Base-by-base conservation (phyloP, 2,329 filamentous ascomycete species). In the Corniculantispora saksenae region DNA sequence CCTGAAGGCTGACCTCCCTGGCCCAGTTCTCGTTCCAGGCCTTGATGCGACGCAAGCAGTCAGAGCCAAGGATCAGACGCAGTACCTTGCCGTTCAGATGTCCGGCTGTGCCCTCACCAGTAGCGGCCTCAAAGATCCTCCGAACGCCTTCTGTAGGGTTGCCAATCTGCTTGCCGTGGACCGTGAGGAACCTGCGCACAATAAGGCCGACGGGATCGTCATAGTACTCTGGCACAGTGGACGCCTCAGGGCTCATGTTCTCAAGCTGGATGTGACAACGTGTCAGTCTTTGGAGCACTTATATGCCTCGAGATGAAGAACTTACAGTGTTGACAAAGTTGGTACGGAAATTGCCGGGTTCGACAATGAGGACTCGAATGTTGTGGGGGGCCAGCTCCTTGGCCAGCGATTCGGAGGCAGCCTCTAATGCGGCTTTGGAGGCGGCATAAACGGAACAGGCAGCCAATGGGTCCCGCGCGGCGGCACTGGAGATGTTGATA, bases 81-180 rank as follows among this genome's bases (percentile, higher is more conserved):
- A 61, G 29, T 3, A 50, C 29, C 19, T 51, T 56, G n/a, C 63
- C 64, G 8, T 13, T 66, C 19, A 62, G 32, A 5, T 8, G 12
- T 3, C 58, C 69, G 2, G 63, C 71, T 19, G 71, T 61, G 0
- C 70, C 73, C 19, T 82, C 82, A 43, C 84, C 79, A 7, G 82
- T 75, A 3, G 82, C 83, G 23, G 86, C 71, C 65, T 86, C 81
- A 69, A 84, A 85, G 73, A 85, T 83, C 1, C 78, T 79, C 8
- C 62, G 70, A 38, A 65, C 56, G 5, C 74, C 78, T 63, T 72
- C 72, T 19, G 70, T 72, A 3, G 79, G 79, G 65, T 82, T 77
- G 3, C 80, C 79, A 0, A 72, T 71, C 66, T 81, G 79, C 51
- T 74, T 76, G 8, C 75, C 72, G 35, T 75, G 67, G 8, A 70